phyloP scores from a whole-genome alignment of 176 grass and related monocot species.

The Leersia perrieri region DNA sequence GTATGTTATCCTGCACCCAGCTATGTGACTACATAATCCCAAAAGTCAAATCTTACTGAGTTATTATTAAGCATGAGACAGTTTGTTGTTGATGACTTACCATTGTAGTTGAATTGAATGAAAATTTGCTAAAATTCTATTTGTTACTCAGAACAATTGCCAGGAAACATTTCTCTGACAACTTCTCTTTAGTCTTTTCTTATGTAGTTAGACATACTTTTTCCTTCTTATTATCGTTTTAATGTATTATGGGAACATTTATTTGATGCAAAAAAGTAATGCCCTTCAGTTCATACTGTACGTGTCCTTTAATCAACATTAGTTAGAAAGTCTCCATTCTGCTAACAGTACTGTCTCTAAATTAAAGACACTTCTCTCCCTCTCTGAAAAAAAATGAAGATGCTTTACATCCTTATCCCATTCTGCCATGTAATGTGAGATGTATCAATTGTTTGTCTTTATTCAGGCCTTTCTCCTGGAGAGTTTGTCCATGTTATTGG shows the following conservation, averaged over 20 bases:
- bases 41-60: neutral
- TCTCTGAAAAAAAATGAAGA: no score
- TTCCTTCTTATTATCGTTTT: constrained; percentile 1
- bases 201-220: neutral
- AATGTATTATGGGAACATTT: neutral
- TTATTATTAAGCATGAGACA: neutral
- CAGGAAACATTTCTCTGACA: neutral
- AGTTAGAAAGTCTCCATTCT: neutral
- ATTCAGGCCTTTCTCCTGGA: constrained; percentile 72
- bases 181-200: neutral
- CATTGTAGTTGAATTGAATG: neutral
- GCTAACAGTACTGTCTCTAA: neutral
- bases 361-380: no score
- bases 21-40: neutral
- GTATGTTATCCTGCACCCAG: constrained; percentile 42
- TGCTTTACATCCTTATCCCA: neutral
- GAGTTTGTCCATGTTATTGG: constrained; percentile 91
- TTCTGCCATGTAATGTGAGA: neutral
- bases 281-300: neutral
- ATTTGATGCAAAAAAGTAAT: neutral
- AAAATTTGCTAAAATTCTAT: neutral
- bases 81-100: neutral
- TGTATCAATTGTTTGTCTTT: neutral
- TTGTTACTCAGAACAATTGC: neutral
- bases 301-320: neutral